Base-by-base conservation (phyloP, 1,284 basidiomycete species). In the Ganoderma leucocontextum region DNA sequence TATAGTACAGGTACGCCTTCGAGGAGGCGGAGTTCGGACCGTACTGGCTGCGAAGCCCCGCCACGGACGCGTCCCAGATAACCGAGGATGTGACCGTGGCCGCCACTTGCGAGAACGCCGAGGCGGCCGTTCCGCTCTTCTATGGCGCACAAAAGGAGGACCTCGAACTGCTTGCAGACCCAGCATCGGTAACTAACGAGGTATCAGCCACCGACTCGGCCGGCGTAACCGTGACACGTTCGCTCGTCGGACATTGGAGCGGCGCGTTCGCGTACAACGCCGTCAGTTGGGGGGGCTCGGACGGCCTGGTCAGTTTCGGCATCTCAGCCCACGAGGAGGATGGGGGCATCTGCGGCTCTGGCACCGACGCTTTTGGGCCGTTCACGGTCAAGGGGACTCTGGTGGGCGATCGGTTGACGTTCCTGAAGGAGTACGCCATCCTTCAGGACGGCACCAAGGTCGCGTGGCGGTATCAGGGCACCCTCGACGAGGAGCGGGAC, bases 181-280 rank as follows among this genome's bases (percentile, higher is more conserved):
- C 47, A 2, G n/a, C 1, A 2, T 8, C 22, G 5, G 8, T 19
- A 7, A 6, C n/a, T 19, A 2, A 7, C 7, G n/a, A 47, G 7
- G 44, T 25, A 10, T 4, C 22, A 25, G 47, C 10, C 10, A 22
- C n/a, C n/a, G n/a, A 49, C 22, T 1, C 47, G 47, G 2, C 47
- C 22, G 47, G 4, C 4, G 22, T 4, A 1, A 4, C 35, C 4
- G 22, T 4, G 0, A 4, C 35, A 1, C 38, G 19, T 4, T 53
- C 60, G 0, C 44, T 68, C 17, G 38, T 68, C 42, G 67, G 67
- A 2, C 63, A 68, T 38, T 68, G 67, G 67, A 55, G 55, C 29
- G 67, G 67, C 12, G 1, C 22, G 12, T 65, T 60, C 29, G 36
- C 59, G 1, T 53, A 49, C 12, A 58, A n/a, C 8, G 60, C 17